Evolutionary conservation across 164 flowering plant genomes (phyloP), one percentile per base, ranked within the genome.

Genomic region (Houttuynia cordata): DNA sequence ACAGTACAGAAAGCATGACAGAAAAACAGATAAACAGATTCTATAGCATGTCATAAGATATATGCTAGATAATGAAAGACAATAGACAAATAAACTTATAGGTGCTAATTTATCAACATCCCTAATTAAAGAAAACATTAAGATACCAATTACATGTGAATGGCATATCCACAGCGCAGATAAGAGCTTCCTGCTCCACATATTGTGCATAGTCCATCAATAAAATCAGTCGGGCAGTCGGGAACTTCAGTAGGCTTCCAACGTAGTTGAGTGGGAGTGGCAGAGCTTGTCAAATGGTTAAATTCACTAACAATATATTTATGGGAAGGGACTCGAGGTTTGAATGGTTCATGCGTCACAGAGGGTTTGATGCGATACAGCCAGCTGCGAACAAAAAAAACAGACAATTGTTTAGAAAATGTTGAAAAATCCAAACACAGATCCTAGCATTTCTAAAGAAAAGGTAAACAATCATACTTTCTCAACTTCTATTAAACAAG

Each of bases 151-250:
- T 84, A 93, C 97, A 93, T 93, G 90, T 93, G 98, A 81, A 93
- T 76, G 20, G 98, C 97, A 66, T 58, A 89, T 68, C 96, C 98
- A 74, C 89, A 90, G 15, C 97, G 86, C 52, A 92, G 93, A 62
- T 75, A 89, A 10, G 98, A 85, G 72, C 96, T 92, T 59, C 98
- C 96, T 45, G 91, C 86, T 4, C 96, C 96, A 62, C 96, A 87
- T 0, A 92, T 70, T 2, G 96, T 85, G 63, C 68, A 83, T 42
- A 92, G 62, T 37, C 96, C 98, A 69, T 89, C 96, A 62, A 92
- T 64, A 52, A 92, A 92, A 80, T 92, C 93, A 41, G 83, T 85
- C 0, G 96, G 89, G 14, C 80, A 52, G 41, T 81, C 80, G 55
- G 87, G 86, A 68, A 84, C 58, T 34, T 85, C 85, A 4, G 65